A percentile compares a stretch with the other conserved stretches of the same genome.
phyloP scores from a whole-genome alignment of 2,329 filamentous ascomycete species.

The Aspergillus aculeatinus region DNA sequence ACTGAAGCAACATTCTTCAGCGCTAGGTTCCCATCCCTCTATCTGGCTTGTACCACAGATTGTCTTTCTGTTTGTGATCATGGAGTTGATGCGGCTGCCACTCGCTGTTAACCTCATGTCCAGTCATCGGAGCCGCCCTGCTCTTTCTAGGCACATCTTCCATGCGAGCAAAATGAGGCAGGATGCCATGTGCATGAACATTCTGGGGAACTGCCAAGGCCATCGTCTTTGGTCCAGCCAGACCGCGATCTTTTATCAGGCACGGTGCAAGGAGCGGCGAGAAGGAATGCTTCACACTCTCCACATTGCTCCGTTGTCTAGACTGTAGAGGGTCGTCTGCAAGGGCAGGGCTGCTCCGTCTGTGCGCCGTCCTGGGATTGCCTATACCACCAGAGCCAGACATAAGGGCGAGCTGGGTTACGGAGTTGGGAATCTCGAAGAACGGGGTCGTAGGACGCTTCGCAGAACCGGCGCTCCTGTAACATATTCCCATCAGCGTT shows the following conservation, averaged over 20 bases:
- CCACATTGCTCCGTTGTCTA: not conserved
- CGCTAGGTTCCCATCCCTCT: not conserved
- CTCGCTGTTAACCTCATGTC: not conserved
- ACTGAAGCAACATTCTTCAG: not conserved
- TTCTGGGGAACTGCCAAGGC: conserved; percentile 29
- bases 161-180: conserved; percentile 32
- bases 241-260: conserved; percentile 19
- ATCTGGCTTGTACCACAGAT: not conserved
- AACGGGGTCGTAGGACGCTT: not conserved
- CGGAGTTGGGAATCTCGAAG: not conserved
- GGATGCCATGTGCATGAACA: conserved; percentile 31
- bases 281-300: conserved; percentile 9
- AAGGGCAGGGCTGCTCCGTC: not conserved
- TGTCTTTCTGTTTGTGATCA: not conserved
- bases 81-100: not conserved
- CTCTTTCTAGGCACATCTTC: conserved; percentile 16
- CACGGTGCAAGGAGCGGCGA: conserved; percentile 25
- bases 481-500: not conserved
- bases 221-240: conserved; percentile 26
- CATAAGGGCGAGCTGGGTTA: not conserved
- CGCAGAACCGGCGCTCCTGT: not conserved
- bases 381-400: not conserved
- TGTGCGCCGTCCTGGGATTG: not conserved
- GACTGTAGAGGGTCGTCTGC: not conserved
- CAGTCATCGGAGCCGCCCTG: not conserved